Conservation (phyloP, 1,139 yeast genomes). For the Taiozyma sp. region DNA sequence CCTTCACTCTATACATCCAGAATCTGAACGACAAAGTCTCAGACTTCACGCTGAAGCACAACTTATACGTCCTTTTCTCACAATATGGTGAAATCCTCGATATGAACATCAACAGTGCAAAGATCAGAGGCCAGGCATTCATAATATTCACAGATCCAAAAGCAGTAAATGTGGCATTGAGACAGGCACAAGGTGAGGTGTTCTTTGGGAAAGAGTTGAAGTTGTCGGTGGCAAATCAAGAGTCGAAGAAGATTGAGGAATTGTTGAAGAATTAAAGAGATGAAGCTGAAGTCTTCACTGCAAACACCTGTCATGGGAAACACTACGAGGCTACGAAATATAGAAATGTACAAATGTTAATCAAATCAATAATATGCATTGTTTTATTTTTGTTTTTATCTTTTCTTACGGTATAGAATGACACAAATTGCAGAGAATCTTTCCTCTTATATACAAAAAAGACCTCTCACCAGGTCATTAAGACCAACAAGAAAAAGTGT, state of each 20-base stretch:
- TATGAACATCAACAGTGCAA: constrained; percentile 39
- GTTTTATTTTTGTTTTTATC: neutral
- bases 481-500: neutral
- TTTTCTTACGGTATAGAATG: neutral
- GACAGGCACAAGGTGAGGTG: constrained; percentile 40
- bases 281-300: neutral
- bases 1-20: constrained; percentile 52
- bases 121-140: constrained; percentile 78
- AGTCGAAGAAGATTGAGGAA: constrained; percentile 27
- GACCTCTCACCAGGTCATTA: neutral
- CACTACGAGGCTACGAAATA: neutral
- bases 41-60: constrained; percentile 41
- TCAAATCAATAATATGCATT: neutral
- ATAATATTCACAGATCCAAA: constrained; percentile 46
- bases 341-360: neutral
- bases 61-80: constrained; percentile 58
- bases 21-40: constrained; percentile 65
- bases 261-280: constrained; percentile 3
- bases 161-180: constrained; percentile 51
- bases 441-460: neutral
- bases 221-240: constrained; percentile 42
- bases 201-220: constrained; percentile 56
- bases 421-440: neutral
- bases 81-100: constrained; percentile 67
- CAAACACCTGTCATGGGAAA: neutral